Evolutionary conservation across 2,329 filamentous ascomycete genomes (phyloP).

Genomic region (Neofusicoccum kwambonambiense): DNA sequence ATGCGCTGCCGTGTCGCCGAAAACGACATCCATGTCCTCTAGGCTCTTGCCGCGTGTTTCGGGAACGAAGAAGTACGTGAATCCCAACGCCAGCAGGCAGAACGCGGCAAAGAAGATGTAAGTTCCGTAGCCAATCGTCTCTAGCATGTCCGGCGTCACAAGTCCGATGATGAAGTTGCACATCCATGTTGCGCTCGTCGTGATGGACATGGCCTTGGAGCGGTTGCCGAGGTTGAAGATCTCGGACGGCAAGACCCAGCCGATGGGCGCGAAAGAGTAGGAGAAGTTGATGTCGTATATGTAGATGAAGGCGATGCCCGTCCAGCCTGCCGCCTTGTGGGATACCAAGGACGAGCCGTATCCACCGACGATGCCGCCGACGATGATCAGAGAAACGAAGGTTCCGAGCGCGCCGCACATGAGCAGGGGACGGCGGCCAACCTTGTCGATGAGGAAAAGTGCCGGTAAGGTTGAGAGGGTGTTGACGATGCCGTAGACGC

Average conservation of each 20-base stretch:
- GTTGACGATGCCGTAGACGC: constrained; percentile 59
- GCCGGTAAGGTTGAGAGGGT: constrained; percentile 54
- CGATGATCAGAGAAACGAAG: constrained; percentile 36
- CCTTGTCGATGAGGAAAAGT: constrained; percentile 54
- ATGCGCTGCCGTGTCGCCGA: constrained; percentile 12
- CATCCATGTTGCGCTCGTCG: constrained; percentile 57
- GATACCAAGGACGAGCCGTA: constrained; percentile 52
- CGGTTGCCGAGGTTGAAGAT: constrained; percentile 48
- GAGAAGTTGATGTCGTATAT: constrained; percentile 54
- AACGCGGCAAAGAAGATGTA: constrained; percentile 37
- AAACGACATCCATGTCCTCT: constrained; percentile 32
- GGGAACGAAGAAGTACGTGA: constrained; percentile 30
- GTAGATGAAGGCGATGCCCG: constrained; percentile 33
- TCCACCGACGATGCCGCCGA: constrained; percentile 49
- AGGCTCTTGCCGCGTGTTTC: constrained; percentile 33
- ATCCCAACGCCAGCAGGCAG: constrained; percentile 28
- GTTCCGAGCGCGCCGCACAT: constrained; percentile 52
- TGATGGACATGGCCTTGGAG: constrained; percentile 50
- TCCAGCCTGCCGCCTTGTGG: constrained; percentile 55
- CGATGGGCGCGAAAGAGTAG: constrained; percentile 73
- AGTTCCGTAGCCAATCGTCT: constrained; percentile 51
- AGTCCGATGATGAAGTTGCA: constrained; percentile 65
- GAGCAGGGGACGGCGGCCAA: constrained; percentile 53
- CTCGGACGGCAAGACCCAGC: constrained; percentile 56
- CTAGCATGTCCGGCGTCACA: constrained; percentile 63